Conservation (phyloP, 2,329 filamentous ascomycete species). For the Emmonsiellopsis sp. region DNA sequence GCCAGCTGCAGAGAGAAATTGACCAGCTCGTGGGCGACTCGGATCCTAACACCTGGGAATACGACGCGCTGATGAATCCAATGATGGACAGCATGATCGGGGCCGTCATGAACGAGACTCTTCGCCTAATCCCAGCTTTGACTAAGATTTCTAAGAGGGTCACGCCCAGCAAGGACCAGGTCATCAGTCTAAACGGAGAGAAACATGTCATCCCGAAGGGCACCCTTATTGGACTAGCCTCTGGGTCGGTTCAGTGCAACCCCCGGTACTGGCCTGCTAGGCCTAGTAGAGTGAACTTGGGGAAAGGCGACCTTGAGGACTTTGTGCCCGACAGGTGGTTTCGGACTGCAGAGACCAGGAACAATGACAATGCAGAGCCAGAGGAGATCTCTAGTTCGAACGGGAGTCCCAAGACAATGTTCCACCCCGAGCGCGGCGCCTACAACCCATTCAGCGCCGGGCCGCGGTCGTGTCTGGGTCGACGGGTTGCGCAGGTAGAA, state of each 20-base stretch:
- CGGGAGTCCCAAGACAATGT: conserved; percentile 39
- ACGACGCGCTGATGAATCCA: conserved; percentile 56
- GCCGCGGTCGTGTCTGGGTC: conserved; percentile 46
- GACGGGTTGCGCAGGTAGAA: conserved; percentile 50
- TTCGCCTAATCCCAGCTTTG: conserved; percentile 64
- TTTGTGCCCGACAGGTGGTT: conserved; percentile 70
- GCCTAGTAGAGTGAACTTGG: conserved; percentile 21
- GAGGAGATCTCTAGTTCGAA: conserved; percentile 16
- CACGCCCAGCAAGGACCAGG: conserved; percentile 36
- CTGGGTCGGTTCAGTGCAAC: conserved; percentile 54
- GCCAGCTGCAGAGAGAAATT: conserved; percentile 58
- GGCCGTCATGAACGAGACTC: conserved; percentile 68
- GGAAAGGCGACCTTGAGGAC: conserved; percentile 52
- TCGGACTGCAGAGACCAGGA: conserved; percentile 19
- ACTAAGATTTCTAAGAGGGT: conserved; percentile 63
- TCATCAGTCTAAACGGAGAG: conserved; percentile 50
- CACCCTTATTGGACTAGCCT: conserved; percentile 48
- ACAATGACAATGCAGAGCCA: conserved; percentile 2
- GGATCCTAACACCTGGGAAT: conserved; percentile 58
- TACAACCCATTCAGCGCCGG: conserved; percentile 50
- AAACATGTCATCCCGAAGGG: conserved; percentile 50
- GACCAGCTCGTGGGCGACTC: conserved; percentile 53
- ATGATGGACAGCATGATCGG: conserved; percentile 63
- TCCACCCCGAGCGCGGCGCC: conserved; percentile 45
- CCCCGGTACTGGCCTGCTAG: conserved; percentile 60